These are phyloP conservation scores for Entophlyctis luteolus DNA, from an alignment of 192 early-diverging fungal genomes.

Conservation along the genomic window DNA sequence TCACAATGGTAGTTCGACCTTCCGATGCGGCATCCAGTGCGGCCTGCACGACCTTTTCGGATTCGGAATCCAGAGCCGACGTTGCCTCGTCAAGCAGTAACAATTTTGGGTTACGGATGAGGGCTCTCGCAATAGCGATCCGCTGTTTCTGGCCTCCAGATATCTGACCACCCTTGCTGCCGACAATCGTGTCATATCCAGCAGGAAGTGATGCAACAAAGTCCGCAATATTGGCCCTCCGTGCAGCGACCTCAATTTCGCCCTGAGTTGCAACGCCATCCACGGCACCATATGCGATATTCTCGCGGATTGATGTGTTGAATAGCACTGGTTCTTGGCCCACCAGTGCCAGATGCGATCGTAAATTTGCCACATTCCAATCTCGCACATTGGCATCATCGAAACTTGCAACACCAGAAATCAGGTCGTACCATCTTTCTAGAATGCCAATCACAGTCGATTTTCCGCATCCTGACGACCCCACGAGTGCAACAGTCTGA, in stretches of 20 bases:
- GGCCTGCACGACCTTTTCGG: constrained; percentile 74
- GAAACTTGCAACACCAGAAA: constrained; percentile 55
- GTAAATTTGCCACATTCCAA: constrained; percentile 66
- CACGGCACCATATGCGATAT: constrained; percentile 66
- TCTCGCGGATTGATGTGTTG: constrained; percentile 80
- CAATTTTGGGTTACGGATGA: constrained; percentile 56
- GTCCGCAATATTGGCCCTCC: constrained; percentile 67
- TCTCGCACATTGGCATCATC: constrained; percentile 58
- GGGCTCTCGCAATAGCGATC: constrained; percentile 57
- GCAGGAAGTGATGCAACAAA: constrained; percentile 58
- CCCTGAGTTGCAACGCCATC: constrained; percentile 55
- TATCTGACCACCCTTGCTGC: constrained; percentile 47
- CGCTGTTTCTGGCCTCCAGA: constrained; percentile 49
- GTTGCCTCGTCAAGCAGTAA: constrained; percentile 80
- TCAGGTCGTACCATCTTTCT: constrained; percentile 77
- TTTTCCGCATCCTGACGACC: constrained; percentile 83
- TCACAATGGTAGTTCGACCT: constrained; percentile 73
- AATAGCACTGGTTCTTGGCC: constrained; percentile 91
- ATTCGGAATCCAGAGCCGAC: constrained; percentile 74
- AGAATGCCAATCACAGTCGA: constrained; percentile 42
- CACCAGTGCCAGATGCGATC: constrained; percentile 77
- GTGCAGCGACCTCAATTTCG: constrained; percentile 65
- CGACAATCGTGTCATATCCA: constrained; percentile 61
- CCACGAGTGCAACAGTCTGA: constrained; percentile 80
- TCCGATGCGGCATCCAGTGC: constrained; percentile 68